Percentiles rank a stretch among this genome's conserved stretches.
Evolutionary conservation across 257 asterid genomes (phyloP).

Genomic region (Petunia secreta): DNA sequence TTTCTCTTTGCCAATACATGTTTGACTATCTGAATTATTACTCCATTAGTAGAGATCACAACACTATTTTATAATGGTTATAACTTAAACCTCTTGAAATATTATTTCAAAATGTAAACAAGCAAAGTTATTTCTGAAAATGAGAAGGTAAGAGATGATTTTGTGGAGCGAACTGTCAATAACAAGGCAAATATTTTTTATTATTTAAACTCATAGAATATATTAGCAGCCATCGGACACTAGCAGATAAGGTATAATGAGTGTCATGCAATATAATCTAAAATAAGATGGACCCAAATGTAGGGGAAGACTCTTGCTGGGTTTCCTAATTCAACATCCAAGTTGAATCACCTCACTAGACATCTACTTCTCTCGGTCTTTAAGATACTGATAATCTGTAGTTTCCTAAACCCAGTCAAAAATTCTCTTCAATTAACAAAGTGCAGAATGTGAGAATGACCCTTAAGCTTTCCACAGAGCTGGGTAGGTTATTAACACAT

Average conservation of each 20-base stretch:
- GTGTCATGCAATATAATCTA: neutral
- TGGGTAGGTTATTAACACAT: neutral
- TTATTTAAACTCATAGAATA: neutral
- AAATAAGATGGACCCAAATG: neutral
- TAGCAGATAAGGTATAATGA: neutral
- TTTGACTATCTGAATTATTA: too few relatives aligned
- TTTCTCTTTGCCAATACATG: too few relatives aligned
- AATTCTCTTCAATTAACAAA: neutral
- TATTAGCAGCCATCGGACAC: neutral
- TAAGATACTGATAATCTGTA: neutral
- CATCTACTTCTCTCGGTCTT: neutral
- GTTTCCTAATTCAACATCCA: conserved; percentile 4
- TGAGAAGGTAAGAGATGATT: too few relatives aligned
- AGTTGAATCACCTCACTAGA: neutral
- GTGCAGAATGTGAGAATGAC: neutral
- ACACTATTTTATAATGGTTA: too few relatives aligned
- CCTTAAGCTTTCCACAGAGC: conserved; percentile 9
- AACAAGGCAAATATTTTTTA: too few relatives aligned
- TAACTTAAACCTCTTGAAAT: too few relatives aligned
- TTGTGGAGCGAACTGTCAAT: too few relatives aligned
- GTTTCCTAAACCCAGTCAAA: neutral
- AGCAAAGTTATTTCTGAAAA: too few relatives aligned
- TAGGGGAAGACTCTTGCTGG: neutral
- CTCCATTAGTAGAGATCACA: too few relatives aligned
- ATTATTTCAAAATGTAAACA: too few relatives aligned